Conservation (phyloP, 108 stramenopile species). For the Nannochloropsis salina region DNA sequence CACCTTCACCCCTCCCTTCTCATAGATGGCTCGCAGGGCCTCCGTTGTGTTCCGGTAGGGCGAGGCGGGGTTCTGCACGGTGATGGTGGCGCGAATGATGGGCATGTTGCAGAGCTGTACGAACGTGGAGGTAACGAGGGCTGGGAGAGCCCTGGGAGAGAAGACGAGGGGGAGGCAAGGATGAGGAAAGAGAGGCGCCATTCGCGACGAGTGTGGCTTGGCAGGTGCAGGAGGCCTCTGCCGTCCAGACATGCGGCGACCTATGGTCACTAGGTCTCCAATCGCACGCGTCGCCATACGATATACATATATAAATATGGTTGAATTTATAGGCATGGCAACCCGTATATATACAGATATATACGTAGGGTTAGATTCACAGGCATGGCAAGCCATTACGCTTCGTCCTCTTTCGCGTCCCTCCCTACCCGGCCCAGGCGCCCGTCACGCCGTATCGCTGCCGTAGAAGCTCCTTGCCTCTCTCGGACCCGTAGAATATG, state of each 20-base stretch:
- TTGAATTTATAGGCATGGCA: not conserved
- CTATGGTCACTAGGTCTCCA: not conserved
- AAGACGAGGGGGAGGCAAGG: not conserved
- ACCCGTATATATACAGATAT: not conserved
- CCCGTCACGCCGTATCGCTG: not conserved
- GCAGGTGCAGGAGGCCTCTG: not conserved
- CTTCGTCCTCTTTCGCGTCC: not conserved
- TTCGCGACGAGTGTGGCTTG: not conserved
- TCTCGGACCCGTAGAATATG: constrained; percentile 88
- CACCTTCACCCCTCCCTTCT: constrained; percentile 37
- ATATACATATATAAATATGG: too few relatives aligned
- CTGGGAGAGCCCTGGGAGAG: constrained; percentile 63
- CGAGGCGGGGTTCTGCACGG: constrained; percentile 66
- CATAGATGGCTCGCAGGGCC: constrained; percentile 64
- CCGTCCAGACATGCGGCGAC: not conserved
- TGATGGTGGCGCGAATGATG: constrained; percentile 79
- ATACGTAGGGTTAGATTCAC: too few relatives aligned
- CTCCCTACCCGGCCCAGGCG: not conserved
- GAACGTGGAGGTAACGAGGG: constrained; percentile 60
- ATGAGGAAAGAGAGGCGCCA: not conserved
- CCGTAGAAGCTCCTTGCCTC: constrained; percentile 58
- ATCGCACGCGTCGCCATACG: too few relatives aligned
- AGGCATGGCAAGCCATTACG: not conserved
- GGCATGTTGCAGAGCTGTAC: constrained; percentile 93
- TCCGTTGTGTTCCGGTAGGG: constrained; percentile 56